Base-by-base conservation (phyloP, 73 alveolate genomes). In the Paramecium bursaria region DNA sequence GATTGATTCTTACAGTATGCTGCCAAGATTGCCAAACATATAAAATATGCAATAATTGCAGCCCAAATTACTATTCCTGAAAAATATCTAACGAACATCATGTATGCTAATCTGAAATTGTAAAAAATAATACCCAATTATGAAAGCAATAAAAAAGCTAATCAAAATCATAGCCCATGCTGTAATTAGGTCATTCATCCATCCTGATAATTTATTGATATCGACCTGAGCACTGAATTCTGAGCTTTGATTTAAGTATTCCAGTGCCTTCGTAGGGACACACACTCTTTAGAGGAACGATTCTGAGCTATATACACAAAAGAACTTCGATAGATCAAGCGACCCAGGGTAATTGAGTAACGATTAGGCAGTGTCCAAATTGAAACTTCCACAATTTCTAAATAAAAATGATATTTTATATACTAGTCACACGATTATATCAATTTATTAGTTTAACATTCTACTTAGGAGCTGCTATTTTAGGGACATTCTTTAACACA, bases 21-120 rank as follows among this genome's bases (percentile, higher is more conserved):
- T 2, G 42, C 74, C 17, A 53, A 47, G 25, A 53, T 1, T n/a
- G 30, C 30, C 19, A 90, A 48, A 1, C 88, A 91, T 11, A 53
- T 54, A 49, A 90, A 86, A 35, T 86, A 77, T 15, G 86, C 86
- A 35, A 74, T 49, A 48, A 90, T 74, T 5, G 88, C 89, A 60
- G 75, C 14, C 75, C 85, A 90, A 33, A 90, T 87, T 33, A 90
- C 60, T 29, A 90, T 17, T 19, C 91, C 92, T 17, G 95, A 91
- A 86, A 90, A 90, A 35, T 74, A 86, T 26, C 95, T 54, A 46
- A 90, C 46, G 76, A 90, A 90, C 14, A 90, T 47, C 86, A 90
- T 76, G 27, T 86, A 90, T 30, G 86, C 13, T 82, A 90, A 75
- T 11, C 92, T 86, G 25, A 90, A 15, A 29, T 75, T 42, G 2